Base-by-base conservation (phyloP, 2,329 filamentous ascomycete species). In the Neonectria sp. region DNA sequence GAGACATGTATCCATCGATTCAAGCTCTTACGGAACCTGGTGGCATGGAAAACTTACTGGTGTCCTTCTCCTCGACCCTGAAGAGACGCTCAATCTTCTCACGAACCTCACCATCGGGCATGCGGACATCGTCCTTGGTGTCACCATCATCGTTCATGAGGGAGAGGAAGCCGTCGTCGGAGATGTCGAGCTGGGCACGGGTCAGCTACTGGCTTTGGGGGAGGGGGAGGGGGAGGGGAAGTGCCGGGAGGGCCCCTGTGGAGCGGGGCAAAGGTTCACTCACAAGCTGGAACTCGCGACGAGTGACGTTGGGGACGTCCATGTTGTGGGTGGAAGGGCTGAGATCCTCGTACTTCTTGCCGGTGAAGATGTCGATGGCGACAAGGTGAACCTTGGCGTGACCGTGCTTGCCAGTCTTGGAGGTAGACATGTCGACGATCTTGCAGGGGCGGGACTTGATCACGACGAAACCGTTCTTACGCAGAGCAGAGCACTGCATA, bases 391-490 rank as follows among this genome's bases (percentile, higher is more conserved):
- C 96, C 92, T 99, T 99, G 88, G 96, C 96, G 93, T 99, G 97
- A 86, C 96, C 96, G 93, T 99, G 96, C 94, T 99, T 99, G 88
- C 96, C 96, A 78, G 96, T 99, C 95, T 99, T 99, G 85, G 96
- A 99, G 89, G 96, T 99, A 78, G 95, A 97, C 97, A 99, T 99
- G 83, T 99, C 96, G 85, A 98, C 94, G 80, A 99, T 99, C 93
- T 98, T 99, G 95, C 96, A 99, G 80, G 96, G 97, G 80, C 96
- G 96, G 86, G 89, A 88, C 92, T 99, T 99, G 89, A 99, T 98
- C 84, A 95, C 92, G 85, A 99, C 96, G 90, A 93, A 92, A 77
- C 96, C 95, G 92, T 97, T 97, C 95, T 99, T 98, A 84, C 96
- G 93, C 90, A 99, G 91, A 81, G 97, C 95, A 88, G 97, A 99